phyloP scores from a whole-genome alignment of 768 basidiomycete species.

The Agrocybe chaxingu region DNA sequence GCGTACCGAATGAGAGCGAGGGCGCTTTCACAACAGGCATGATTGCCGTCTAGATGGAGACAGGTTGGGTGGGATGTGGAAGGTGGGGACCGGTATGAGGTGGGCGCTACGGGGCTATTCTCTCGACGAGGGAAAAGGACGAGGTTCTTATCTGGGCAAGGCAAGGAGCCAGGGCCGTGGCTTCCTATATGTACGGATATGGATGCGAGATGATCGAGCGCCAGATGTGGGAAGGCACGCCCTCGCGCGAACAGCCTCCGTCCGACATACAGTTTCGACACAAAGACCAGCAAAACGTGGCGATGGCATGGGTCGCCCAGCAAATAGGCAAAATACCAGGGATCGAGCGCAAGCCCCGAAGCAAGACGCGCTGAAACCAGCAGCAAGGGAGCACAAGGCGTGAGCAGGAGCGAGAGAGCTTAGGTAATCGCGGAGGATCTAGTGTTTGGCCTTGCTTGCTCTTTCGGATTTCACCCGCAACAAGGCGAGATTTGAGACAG shows the following conservation, averaged over 20 bases:
- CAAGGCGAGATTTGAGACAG: slow-evolving; percentile 12
- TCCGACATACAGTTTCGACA: slow-evolving; percentile 22
- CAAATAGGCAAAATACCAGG: slow-evolving; percentile 3
- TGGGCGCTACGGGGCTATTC: slow-evolving; percentile 22
- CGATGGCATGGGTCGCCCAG: slow-evolving; percentile 20
- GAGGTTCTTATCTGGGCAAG: slow-evolving; percentile 30
- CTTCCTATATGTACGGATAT: slow-evolving; percentile 24
- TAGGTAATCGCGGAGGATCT: slow-evolving; percentile 13
- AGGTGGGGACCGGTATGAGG: slow-evolving; percentile 6
- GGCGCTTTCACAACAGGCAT: slow-evolving; percentile 19
- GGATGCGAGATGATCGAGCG: slow-evolving; percentile 26
- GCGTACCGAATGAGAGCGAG: slow-evolving; percentile 18
- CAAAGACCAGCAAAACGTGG: slow-evolving; percentile 24
- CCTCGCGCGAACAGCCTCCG: slow-evolving; percentile 33
- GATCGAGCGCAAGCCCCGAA: not conserved
- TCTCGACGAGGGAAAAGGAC: slow-evolving; percentile 12
- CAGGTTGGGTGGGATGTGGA: slow-evolving; percentile 5
- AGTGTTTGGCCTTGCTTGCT: slow-evolving; percentile 7
- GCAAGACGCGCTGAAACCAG: not conserved
- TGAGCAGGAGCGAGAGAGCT: not conserved
- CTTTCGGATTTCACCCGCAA: slow-evolving; percentile 10
- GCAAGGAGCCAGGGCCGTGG: slow-evolving; percentile 25
- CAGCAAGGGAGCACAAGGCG: not conserved
- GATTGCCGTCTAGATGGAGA: slow-evolving; percentile 9
- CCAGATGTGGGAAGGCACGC: slow-evolving; percentile 26